A percentile compares a stretch with the other conserved stretches of the same genome.
Conservation (phyloP, 768 basidiomycete species). For the Tubosaeta sp. region DNA sequence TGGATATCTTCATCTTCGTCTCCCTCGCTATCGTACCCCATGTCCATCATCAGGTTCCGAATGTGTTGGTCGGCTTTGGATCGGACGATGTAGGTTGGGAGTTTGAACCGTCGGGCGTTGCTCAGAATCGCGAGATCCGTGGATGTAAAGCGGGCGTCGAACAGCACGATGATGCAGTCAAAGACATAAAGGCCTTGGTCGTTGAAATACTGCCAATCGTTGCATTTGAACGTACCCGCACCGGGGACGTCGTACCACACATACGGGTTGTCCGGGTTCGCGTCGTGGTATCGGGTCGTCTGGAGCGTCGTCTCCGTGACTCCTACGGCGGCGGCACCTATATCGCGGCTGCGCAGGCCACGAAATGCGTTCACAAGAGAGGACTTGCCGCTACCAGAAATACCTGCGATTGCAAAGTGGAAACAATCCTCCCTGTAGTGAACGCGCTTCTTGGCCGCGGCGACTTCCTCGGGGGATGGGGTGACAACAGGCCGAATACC, state of each 20-base stretch:
- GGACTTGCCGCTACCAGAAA: constrained; percentile 35
- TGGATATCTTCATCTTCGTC: constrained; percentile 9
- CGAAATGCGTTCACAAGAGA: constrained; percentile 36
- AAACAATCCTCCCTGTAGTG: constrained; percentile 26
- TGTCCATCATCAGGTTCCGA: constrained; percentile 15
- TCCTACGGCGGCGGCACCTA: constrained; percentile 14
- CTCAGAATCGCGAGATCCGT: constrained; percentile 19
- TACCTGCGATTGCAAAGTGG: constrained; percentile 34
- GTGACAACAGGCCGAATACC: constrained; percentile 23
- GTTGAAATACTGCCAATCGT: constrained; percentile 23
- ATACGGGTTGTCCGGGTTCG: constrained; percentile 10
- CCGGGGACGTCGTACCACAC: constrained; percentile 25
- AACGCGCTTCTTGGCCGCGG: constrained; percentile 15
- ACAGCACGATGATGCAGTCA: constrained; percentile 20
- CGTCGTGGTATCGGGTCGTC: constrained; percentile 13
- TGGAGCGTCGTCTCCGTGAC: constrained; percentile 18
- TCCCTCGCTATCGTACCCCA: constrained; percentile 18
- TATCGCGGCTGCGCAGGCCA: constrained; percentile 22
- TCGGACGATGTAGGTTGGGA: constrained; percentile 21
- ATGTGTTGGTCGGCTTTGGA: constrained; percentile 23
- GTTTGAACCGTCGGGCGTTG: constrained; percentile 13
- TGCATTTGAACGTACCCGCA: constrained; percentile 16
- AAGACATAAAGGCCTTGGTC: constrained; percentile 24
- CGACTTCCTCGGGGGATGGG: constrained; percentile 9
- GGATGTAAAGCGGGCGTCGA: constrained; percentile 21